Conservation (phyloP, 2,329 filamentous ascomycete genomes). For the Drechslerella dactyloides region DNA sequence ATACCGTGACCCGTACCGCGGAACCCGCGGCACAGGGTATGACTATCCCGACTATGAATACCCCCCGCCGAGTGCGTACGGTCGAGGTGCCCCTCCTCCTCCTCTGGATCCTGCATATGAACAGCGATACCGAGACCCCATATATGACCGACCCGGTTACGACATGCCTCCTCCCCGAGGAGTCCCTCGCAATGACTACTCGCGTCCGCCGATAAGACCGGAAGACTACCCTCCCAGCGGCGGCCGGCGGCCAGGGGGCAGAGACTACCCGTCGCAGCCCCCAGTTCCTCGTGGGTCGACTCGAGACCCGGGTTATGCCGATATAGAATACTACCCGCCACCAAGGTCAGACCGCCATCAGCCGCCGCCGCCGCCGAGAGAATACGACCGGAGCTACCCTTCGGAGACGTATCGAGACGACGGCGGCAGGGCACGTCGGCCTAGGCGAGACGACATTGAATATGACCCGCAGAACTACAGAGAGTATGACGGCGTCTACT, state of each 20-base stretch:
- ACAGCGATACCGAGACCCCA: slow-evolving; percentile 11
- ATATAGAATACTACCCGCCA: slow-evolving; percentile 32
- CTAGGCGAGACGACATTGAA: slow-evolving; percentile 20
- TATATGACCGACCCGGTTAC: slow-evolving; percentile 26
- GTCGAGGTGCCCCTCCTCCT: slow-evolving; percentile 3
- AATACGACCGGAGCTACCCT: slow-evolving; percentile 26
- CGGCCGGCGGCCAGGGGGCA: slow-evolving; percentile 4
- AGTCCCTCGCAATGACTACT: slow-evolving; percentile 35
- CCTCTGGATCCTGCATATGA: slow-evolving; percentile 25
- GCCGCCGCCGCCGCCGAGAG: slow-evolving; percentile 20
- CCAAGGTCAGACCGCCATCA: slow-evolving; percentile 17
- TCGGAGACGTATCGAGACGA: slow-evolving; percentile 37
- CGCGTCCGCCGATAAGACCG: slow-evolving; percentile 12
- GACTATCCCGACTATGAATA: slow-evolving; percentile 24
- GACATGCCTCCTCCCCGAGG: slow-evolving; percentile 5
- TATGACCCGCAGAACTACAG: slow-evolving; percentile 18
- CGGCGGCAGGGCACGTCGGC: slow-evolving; percentile 16
- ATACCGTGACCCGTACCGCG: slow-evolving; percentile 22
- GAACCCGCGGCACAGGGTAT: slow-evolving; percentile 2
- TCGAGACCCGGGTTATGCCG: slow-evolving; percentile 29
- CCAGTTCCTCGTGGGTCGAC: slow-evolving; percentile 16
- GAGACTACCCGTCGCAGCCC: slow-evolving; percentile 27
- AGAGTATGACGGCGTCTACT: slow-evolving; percentile 14
- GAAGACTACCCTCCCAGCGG: slow-evolving; percentile 37
- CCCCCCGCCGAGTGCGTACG: slow-evolving; percentile 12